A percentile compares a stretch with the other conserved stretches of the same genome.
Conservation (phyloP, 2,329 filamentous ascomycete species). For the Erysiphe neolycopersici region DNA sequence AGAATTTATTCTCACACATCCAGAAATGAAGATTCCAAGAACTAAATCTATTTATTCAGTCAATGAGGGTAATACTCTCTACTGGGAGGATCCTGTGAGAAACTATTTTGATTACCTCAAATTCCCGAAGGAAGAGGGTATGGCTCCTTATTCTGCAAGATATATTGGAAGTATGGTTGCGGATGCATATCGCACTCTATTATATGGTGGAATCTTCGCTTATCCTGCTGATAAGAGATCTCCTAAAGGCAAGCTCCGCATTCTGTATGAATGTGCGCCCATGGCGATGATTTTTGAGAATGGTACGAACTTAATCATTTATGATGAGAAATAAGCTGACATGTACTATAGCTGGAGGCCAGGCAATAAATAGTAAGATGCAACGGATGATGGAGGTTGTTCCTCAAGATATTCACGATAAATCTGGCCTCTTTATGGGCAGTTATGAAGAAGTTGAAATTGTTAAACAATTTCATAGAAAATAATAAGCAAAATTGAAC, state of each 20-base stretch:
- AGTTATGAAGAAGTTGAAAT: constrained; percentile 90
- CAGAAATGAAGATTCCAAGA: constrained; percentile 68
- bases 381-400: constrained; percentile 67
- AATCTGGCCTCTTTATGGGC: constrained; percentile 85
- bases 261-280: constrained; percentile 92
- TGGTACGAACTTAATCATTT: constrained; percentile 27
- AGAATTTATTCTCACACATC: constrained; percentile 97
- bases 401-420: constrained; percentile 83
- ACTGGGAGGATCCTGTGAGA: constrained; percentile 78
- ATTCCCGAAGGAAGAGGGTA: constrained; percentile 35
- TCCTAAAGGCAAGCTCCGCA: constrained; percentile 91
- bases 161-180: constrained; percentile 98
- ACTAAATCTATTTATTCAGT: constrained; percentile 78
- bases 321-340: neutral
- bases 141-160: constrained; percentile 78
- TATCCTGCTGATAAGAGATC: constrained; percentile 97
- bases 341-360: constrained; percentile 45
- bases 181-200: constrained; percentile 80
- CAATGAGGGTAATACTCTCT: constrained; percentile 94
- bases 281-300: constrained; percentile 98
- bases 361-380: constrained; percentile 82
- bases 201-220: constrained; percentile 93
- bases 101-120: constrained; percentile 80
- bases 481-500: neutral
- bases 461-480: constrained; percentile 32